Base-by-base conservation (phyloP, 192 early-diverging fungal species). In the Chytriomyces hyalinus region DNA sequence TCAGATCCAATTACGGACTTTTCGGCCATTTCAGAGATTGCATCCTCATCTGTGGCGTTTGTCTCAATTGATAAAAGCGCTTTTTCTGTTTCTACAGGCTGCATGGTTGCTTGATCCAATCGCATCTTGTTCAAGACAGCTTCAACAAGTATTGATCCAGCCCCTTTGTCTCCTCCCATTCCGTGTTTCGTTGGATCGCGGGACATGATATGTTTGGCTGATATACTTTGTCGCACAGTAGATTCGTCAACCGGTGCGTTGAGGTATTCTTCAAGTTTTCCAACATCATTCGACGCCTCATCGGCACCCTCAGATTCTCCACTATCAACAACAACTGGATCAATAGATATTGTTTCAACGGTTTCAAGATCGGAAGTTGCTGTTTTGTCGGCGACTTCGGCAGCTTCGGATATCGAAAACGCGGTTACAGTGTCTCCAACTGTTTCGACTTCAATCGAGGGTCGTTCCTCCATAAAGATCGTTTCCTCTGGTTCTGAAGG, bases 191-290 rank as follows among this genome's bases (percentile, higher is more conserved):
- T 64, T 17, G 69, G 36, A 65, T 83, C 61, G 13, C 49, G 36
- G 49, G 63, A 1, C 51, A 62, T 10, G 49, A 71, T 22, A 53
- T 84, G 81, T 46, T 77, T 51, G 6, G 84, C 67, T 22, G 82
- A 79, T 9, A 84, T 67, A 61, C 84, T 84, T 69, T 84, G 67
- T 1, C 84, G 72, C 6, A 73, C 43, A 50, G 68, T 24, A 5
- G 77, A 65, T n/a, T 49, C 11, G 22, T 71, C 80, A 8, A 83
- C 49, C 2, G 80, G 80, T 26, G 47, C 51, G n/a, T 43, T 61
- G 7, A 83, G 36, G 49, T 83, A 83, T 46, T 83, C 82, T 48
- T 83, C 81, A 5, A 83, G 73, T 60, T 60, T 17, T 36, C 36
- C 36, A 36, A 36, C 36, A 36, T 36, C 36, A 10, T 24, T n/a